A percentile compares a stretch with the other conserved stretches of the same genome.
Evolutionary conservation across 2,329 filamentous ascomycete species (phyloP).

Genomic region (Teratosphaeriaceae sp.): DNA sequence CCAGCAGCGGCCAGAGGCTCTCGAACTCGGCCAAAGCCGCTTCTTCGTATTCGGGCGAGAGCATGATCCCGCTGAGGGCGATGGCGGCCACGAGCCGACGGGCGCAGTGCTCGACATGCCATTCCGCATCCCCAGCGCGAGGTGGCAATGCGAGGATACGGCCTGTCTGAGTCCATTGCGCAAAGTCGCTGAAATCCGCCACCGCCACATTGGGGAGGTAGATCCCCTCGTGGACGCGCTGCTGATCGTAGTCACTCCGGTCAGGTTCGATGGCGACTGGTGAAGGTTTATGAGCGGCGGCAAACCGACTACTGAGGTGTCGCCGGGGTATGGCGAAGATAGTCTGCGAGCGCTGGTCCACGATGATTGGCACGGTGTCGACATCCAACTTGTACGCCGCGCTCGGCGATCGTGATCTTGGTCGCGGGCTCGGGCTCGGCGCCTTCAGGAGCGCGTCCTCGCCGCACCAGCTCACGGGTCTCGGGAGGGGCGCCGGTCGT

Average conservation of each 20-base stretch:
- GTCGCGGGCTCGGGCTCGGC: not conserved
- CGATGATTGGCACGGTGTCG: conserved; percentile 7
- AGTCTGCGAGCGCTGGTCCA: conserved; percentile 6
- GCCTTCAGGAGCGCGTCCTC: not conserved
- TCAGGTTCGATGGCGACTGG: not conserved
- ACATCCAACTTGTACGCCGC: too few relatives aligned
- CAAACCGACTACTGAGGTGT: not conserved
- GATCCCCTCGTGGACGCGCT: not conserved
- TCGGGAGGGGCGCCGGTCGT: not conserved
- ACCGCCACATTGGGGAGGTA: conserved; percentile 5
- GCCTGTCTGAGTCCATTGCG: conserved; percentile 9
- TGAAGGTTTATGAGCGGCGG: not conserved
- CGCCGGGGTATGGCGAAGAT: conserved; percentile 8
- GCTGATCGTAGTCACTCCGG: not conserved
- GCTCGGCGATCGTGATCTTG: too few relatives aligned
- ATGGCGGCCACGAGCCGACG: conserved; percentile 8
- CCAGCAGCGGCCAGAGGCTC: conserved; percentile 1
- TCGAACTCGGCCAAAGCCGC: conserved; percentile 4
- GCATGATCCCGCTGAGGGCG: conserved; percentile 2
- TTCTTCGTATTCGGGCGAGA: conserved; percentile 2
- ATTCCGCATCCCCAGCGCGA: not conserved
- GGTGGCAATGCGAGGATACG: conserved; percentile 10
- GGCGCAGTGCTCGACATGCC: conserved; percentile 5
- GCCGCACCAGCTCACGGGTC: not conserved
- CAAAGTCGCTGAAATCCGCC: conserved; percentile 10